Evolutionary conservation across 768 basidiomycete species (phyloP).

Genomic region (Leccinum fibrillosum): DNA sequence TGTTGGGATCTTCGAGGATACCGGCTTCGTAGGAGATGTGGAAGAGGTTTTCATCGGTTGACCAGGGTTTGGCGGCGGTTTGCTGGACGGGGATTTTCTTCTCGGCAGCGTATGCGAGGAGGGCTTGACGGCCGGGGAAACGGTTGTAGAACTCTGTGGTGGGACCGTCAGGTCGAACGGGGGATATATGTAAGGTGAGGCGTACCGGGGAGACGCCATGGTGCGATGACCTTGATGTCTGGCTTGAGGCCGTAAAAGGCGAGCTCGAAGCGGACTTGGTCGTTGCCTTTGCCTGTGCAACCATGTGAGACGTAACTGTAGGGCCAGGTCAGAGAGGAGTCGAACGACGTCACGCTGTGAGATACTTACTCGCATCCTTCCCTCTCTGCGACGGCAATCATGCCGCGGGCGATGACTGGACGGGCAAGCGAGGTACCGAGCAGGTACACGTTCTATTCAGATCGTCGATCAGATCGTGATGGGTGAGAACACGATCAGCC

Average conservation of each 20-base stretch:
- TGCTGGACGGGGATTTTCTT: constrained; percentile 92
- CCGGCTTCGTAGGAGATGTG: constrained; percentile 99
- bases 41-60: constrained; percentile 99
- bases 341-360: neutral
- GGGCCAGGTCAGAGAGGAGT: neutral
- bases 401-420: constrained; percentile 97
- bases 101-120: constrained; percentile 84
- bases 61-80: constrained; percentile 97
- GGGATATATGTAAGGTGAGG: neutral
- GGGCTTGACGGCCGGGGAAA: constrained; percentile 92
- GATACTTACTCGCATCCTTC: constrained; percentile 91
- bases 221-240: neutral
- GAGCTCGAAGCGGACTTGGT: neutral
- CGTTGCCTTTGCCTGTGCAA: constrained; percentile 56
- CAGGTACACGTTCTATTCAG: constrained; percentile 82
- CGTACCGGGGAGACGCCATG: neutral
- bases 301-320: constrained; percentile 92
- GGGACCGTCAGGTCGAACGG: neutral
- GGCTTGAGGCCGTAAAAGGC: neutral
- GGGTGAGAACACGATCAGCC: constrained; percentile 3
- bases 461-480: neutral
- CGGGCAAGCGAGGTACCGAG: constrained; percentile 97
- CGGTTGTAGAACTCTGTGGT: constrained; percentile 89
- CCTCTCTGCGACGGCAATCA: constrained; percentile 88
- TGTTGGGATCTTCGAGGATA: constrained; percentile 96